Evolutionary conservation across 495 filamentous ascomycete species (phyloP).

Genomic region (Geoglossum glabrum): DNA sequence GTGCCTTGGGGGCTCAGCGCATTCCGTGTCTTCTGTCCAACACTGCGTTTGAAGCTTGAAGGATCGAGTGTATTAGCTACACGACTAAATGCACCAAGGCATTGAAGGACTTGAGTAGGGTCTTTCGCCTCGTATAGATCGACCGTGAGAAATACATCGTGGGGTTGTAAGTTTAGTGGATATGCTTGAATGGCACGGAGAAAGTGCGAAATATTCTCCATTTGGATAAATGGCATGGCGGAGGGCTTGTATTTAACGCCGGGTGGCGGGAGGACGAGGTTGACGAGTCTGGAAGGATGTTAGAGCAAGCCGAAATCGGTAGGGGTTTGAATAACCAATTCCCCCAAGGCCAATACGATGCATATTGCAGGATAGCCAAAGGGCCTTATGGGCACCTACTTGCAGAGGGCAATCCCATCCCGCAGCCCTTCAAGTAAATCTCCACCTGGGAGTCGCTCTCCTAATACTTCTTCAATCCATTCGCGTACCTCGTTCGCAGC

Average conservation of each 20-base stretch:
- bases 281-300: slow-evolving; percentile 44
- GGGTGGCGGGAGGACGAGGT: slow-evolving; percentile 54
- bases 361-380: background rate
- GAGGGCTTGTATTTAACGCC: slow-evolving; percentile 68
- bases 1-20: slow-evolving; percentile 52
- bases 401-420: slow-evolving; percentile 83
- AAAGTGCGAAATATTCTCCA: slow-evolving; percentile 98
- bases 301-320: background rate
- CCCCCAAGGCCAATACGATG: background rate
- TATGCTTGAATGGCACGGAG: slow-evolving; percentile 66
- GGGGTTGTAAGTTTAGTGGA: slow-evolving; percentile 71
- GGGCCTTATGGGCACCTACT: slow-evolving; percentile 30
- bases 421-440: slow-evolving; percentile 75
- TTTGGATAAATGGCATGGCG: slow-evolving; percentile 93
- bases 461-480: slow-evolving; percentile 78
- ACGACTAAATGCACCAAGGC: slow-evolving; percentile 76
- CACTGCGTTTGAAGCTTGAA: slow-evolving; percentile 43
- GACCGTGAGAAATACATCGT: slow-evolving; percentile 93
- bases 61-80: slow-evolving; percentile 64
- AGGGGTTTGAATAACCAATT: background rate
- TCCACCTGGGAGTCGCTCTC: slow-evolving; percentile 41
- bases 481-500: slow-evolving; percentile 67
- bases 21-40: slow-evolving; percentile 46
- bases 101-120: slow-evolving; percentile 89
- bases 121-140: slow-evolving; percentile 95